These are phyloP conservation scores for Yarrowia sp. DNA, from an alignment of 805 yeast genomes.

Conservation along the genomic window DNA sequence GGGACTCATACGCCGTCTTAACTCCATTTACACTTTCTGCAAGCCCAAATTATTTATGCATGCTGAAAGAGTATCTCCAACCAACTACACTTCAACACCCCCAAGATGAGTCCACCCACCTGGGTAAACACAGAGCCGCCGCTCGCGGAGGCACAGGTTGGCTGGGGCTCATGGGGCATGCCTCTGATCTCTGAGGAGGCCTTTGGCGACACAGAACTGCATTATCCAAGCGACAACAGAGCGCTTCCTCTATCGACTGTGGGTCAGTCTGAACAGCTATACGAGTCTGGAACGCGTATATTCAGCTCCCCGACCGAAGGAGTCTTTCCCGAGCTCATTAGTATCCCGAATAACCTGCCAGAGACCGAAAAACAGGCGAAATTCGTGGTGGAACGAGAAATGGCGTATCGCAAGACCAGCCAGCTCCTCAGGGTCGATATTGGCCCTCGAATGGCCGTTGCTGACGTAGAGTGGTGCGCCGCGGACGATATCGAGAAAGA, in stretches of 20 bases:
- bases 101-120: not conserved
- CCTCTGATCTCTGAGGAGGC: not conserved
- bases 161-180: conserved; percentile 9
- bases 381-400: not conserved
- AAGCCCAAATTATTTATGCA: not conserved
- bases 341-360: too few species aligned
- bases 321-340: not conserved
- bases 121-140: conserved; percentile 22
- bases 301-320: not conserved
- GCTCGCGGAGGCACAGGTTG: conserved; percentile 15
- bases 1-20: too few species aligned
- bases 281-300: conserved; percentile 7
- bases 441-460: not conserved
- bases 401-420: not conserved
- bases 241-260: not conserved
- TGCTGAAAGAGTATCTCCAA: not conserved
- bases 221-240: not conserved
- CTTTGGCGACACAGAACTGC: conserved; percentile 14
- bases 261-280: not conserved
- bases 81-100: not conserved
- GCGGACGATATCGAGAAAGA: not conserved
- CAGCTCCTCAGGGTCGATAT: not conserved
- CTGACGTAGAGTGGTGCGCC: not conserved
- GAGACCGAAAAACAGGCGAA: not conserved
- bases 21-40: not conserved